Percentiles rank a stretch among this genome's conserved stretches.
These are phyloP conservation scores for Pseudonectria buxi DNA, from an alignment of 2,329 filamentous ascomycete genomes.

Conservation along the genomic window DNA sequence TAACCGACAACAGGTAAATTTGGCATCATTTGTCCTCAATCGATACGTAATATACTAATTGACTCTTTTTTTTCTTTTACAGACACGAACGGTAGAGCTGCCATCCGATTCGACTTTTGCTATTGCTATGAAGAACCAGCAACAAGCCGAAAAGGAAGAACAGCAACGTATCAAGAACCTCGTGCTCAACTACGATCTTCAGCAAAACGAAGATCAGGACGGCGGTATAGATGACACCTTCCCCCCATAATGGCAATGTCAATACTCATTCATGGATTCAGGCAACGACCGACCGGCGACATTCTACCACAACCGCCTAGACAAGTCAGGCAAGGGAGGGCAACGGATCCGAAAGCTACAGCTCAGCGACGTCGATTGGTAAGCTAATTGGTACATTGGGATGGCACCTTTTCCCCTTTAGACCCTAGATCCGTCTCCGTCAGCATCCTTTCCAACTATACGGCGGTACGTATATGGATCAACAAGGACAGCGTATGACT, in stretches of 20 bases:
- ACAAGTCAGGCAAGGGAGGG: conserved; percentile 54
- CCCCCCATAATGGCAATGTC: conserved; percentile 14
- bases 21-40: background rate
- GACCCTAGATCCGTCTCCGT: too few species aligned
- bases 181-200: conserved; percentile 91
- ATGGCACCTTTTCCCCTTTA: background rate
- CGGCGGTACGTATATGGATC: too few species aligned
- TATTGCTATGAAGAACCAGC: conserved; percentile 90
- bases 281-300: conserved; percentile 43
- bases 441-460: too few species aligned
- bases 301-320: conserved; percentile 48
- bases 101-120: conserved; percentile 91
- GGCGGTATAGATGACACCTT: conserved; percentile 43
- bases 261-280: conserved; percentile 45
- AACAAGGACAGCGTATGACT: too few species aligned
- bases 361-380: conserved; percentile 97
- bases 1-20: conserved; percentile 77
- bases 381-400: conserved; percentile 27
- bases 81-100: conserved; percentile 88
- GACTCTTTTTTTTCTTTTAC: conserved; percentile 2
- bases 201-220: conserved; percentile 73
- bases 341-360: conserved; percentile 87
- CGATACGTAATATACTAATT: conserved; percentile 10
- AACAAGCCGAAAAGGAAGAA: conserved; percentile 90
- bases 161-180: conserved; percentile 98